Evolutionary conservation across 768 basidiomycete genomes (phyloP), one percentile per base, ranked within the genome.

Genomic region (Filobasidium floriforme): DNA sequence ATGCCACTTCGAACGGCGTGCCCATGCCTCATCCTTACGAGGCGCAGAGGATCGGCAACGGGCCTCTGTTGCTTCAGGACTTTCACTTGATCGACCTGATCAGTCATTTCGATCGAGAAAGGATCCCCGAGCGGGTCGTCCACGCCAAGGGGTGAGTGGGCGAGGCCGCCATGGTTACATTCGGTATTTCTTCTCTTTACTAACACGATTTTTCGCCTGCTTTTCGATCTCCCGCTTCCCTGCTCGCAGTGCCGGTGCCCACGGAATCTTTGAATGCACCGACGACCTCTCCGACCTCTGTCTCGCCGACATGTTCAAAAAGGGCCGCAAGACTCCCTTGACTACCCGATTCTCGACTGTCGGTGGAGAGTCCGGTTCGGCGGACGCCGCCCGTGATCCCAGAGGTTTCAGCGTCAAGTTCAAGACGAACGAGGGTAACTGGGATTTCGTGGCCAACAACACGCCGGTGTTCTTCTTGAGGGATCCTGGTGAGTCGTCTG

Each of bases 1-100:
- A 92, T 84, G 92, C 90, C 72, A 89, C 89, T 62, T 90, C 89
- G 61, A 90, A 85, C 73, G 92, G 92, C 72, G 87, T 86, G 9
- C 86, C 89, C 9, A 60, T 77, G 43, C 66, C 73, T 18, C 72
- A 74, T 76, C 90, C 90, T 0, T 92, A 92, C 75, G 85, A 85
- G 41, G 84, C 86, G 72, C 88, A 92, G 79, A 85, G 89, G 54
- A 82, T 88, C 37, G 89, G 92, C 51, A 79, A 83, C 51, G 92
- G 92, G 0, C 90, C 92, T n/a, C 86, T 94, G 37, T 83, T 94
- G 29, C 82, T 96, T 51, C 91, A 94, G 80, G 91, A 78, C 62
- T 77, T 78, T 66, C 75, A 76, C 68, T 86, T 89, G 79, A 87
- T 93, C 75, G 90, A 92, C 80, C 82, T 88, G 59, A 85, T 98